Conservation (phyloP, 176 grass and related monocot genomes). For the bread wheat (Triticum aestivum) region DNA sequence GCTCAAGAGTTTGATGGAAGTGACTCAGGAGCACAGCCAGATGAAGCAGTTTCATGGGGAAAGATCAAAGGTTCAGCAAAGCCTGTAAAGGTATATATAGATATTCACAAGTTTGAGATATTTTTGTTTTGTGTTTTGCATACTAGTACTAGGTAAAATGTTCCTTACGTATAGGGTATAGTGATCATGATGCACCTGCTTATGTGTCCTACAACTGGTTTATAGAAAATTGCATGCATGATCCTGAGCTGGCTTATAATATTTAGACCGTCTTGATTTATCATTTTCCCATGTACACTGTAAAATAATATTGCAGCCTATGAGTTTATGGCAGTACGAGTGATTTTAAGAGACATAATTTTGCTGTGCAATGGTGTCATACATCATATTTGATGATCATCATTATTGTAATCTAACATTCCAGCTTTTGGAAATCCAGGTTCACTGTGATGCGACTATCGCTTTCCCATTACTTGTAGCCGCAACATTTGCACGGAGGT, state of each 20-base stretch:
- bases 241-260: not conserved
- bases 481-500: conserved; percentile 72
- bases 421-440: conserved; percentile 41
- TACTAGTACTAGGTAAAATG: not conserved
- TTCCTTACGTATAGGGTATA: not conserved
- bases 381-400: not conserved
- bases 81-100: conserved; percentile 62
- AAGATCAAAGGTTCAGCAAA: conserved; percentile 97
- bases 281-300: not conserved
- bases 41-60: conserved; percentile 97
- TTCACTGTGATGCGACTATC: conserved; percentile 92
- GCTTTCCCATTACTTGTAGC: conserved; percentile 83
- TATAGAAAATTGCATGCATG: not conserved
- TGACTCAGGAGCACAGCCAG: conserved; percentile 88
- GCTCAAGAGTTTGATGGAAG: conserved; percentile 98
- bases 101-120: not conserved
- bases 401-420: conserved; percentile 9
- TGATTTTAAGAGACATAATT: not conserved
- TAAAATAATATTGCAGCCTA: not conserved
- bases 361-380: not conserved
- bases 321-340: not conserved
- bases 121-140: not conserved
- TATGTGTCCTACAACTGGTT: not conserved
- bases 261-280: not conserved
- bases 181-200: not conserved